These are phyloP conservation scores for Solanum hybrid DNA, from an alignment of 305 asterid genomes.

Conservation along the genomic window DNA sequence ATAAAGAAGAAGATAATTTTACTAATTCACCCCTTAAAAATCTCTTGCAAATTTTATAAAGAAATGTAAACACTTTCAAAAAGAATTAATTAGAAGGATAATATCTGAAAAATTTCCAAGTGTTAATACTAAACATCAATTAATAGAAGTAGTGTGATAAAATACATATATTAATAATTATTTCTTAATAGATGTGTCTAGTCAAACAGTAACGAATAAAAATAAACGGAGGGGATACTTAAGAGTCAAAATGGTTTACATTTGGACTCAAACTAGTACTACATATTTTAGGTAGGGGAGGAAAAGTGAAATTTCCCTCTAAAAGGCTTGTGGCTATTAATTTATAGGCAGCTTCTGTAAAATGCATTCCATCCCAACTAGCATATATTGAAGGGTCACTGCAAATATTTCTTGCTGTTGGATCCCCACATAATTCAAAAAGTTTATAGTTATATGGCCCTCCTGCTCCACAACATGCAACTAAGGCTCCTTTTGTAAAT, in stretches of 20 bases:
- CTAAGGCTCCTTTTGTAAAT: not conserved
- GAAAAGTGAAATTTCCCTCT: constrained; percentile 13
- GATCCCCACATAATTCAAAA: constrained; percentile 4
- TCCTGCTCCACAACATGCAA: constrained; percentile 33
- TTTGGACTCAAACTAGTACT: not conserved
- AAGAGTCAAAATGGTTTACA: not conserved
- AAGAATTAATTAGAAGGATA: no score
- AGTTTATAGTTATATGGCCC: constrained; percentile 21
- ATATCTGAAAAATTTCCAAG: no score
- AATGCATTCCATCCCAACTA: constrained; percentile 33
- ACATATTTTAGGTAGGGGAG: not conserved
- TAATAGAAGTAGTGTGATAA: not conserved
- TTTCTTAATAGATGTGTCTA: no score
- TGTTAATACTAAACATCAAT: not conserved
- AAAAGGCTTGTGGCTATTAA: constrained; percentile 16
- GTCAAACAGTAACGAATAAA: not conserved
- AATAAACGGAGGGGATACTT: not conserved
- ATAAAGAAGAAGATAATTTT: no score
- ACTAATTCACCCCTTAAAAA: no score
- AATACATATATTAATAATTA: not conserved
- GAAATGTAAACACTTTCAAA: no score
- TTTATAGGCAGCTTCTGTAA: constrained; percentile 31
- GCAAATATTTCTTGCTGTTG: constrained; percentile 9
- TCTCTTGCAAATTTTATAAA: no score
- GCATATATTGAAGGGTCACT: constrained; percentile 8